Evolutionary conservation across 768 basidiomycete genomes (phyloP).

Genomic region (Hysterangium stoloniferum): DNA sequence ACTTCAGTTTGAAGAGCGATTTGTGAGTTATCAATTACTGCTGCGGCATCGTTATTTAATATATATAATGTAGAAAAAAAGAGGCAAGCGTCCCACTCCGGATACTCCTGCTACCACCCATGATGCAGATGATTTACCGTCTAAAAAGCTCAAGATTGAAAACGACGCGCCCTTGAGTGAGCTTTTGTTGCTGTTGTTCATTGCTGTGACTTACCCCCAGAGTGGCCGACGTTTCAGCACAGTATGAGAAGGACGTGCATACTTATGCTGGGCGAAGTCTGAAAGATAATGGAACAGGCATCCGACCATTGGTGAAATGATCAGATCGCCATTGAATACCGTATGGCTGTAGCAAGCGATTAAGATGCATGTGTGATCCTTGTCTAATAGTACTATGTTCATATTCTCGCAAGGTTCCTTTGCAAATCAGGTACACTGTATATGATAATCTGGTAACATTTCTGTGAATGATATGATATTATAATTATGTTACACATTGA

Average conservation of each 20-base stretch:
- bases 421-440: no score
- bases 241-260: slow-evolving; percentile 36
- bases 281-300: slow-evolving; percentile 36
- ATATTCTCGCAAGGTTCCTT: no score
- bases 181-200: slow-evolving; percentile 13
- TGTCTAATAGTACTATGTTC: no score
- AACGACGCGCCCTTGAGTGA: slow-evolving; percentile 25
- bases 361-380: no score
- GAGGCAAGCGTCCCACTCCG: slow-evolving; percentile 49
- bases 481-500: no score
- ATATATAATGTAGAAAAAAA: slow-evolving; percentile 36
- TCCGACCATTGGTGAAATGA: slow-evolving; percentile 38
- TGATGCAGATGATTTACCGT: slow-evolving; percentile 29
- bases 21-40: slow-evolving; percentile 40
- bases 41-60: no score
- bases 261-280: slow-evolving; percentile 31
- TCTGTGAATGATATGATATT: no score
- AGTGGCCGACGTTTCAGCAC: slow-evolving; percentile 20
- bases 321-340: no score
- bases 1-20: slow-evolving; percentile 50
- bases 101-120: slow-evolving; percentile 26
- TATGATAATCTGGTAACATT: no score
- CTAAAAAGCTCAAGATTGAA: slow-evolving; percentile 34
- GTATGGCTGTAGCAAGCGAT: no score
- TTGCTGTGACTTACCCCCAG: slow-evolving; percentile 4